Base-by-base conservation (phyloP, 2,329 filamentous ascomycete species). In the Fusarium keratoplasticum region DNA sequence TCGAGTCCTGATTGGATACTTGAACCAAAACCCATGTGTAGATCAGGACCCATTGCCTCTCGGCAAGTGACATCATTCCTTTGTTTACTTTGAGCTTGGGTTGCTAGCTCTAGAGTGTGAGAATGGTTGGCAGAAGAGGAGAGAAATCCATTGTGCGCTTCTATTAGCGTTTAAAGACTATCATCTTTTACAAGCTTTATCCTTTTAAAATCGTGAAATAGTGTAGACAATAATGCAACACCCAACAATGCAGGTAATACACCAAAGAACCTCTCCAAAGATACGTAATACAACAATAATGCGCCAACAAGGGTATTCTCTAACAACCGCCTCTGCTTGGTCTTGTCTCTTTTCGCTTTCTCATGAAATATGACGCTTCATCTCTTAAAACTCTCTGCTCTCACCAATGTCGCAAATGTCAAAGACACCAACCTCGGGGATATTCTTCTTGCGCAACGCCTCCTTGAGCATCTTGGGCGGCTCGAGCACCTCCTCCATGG, bases 381-480 rank as follows among this genome's bases (percentile, higher is more conserved):
- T 20, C 18, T 40, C 36, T 50, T 78, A 92, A 82, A 95, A 96
- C 80, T 95, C 93, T 69, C 90, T 88, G 76, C 92, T 95, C 85
- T 96, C 94, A 0, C 95, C 94, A 84, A 98, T 94, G 75, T 94
- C 91, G 79, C 94, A 96, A 1, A 94, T 89, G 79, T 95, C 95
- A 85, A 96, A 97, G 0, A 93, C 85, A 0, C 94, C 94, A 54
- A 87, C 89, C 82, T 95, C 93, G 0, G 89, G 85, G 1, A 97
- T 80, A 0, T 89, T 90, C 77, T 91, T 91, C 77, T 87, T 88
- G 77, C 85, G 88, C 80, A 98, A 83, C 3, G 95, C 95, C 80
- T 93, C 87, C 81, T 87, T 92, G 70, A 98, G 84, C 80, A 93
- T 83, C 81, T 82, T 84, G 2, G 95, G 95, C 54, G 96, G 96